Conservation (phyloP, 257 asterid species). For the Euphrasia confusa region DNA sequence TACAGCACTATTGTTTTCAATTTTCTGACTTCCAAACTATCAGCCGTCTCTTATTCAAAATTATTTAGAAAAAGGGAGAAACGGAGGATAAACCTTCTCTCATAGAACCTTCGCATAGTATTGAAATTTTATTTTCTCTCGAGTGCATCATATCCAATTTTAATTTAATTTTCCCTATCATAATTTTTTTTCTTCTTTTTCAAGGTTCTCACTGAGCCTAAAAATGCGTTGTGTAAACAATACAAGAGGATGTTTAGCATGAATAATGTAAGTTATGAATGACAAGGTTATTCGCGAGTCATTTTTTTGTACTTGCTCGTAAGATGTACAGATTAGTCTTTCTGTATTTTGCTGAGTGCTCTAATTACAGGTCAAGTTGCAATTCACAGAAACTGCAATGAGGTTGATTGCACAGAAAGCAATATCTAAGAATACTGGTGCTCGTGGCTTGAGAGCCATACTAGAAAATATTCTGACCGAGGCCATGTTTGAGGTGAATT, state of each 20-base stretch:
- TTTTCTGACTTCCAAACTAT: slow-evolving; percentile 6
- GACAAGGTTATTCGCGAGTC: slow-evolving; percentile 8
- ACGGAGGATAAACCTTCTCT: neutral
- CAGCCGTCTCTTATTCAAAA: slow-evolving; percentile 4
- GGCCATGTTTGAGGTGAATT: slow-evolving; percentile 83
- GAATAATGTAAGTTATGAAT: slow-evolving; percentile 59
- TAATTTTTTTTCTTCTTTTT: slow-evolving; percentile 20
- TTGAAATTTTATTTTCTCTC: neutral
- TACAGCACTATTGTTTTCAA: neutral
- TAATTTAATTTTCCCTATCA: neutral
- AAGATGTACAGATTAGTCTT: slow-evolving; percentile 10
- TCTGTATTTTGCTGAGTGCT: slow-evolving; percentile 16
- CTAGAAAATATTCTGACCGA: slow-evolving; percentile 75
- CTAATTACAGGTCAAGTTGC: slow-evolving; percentile 54
- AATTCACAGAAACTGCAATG: slow-evolving; percentile 60
- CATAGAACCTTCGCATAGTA: neutral
- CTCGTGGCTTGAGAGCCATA: slow-evolving; percentile 92
- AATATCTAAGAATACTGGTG: slow-evolving; percentile 73
- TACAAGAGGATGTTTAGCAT: slow-evolving; percentile 82
- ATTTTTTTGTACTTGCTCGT: slow-evolving; percentile 4
- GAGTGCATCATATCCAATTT: slow-evolving; percentile 7
- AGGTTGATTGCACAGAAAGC: slow-evolving; percentile 78
- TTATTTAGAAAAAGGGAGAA: neutral
- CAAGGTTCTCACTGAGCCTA: slow-evolving; percentile 83
- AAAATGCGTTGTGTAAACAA: slow-evolving; percentile 88